phyloP scores from a whole-genome alignment of 306 rosid species.

The Macrotyloma uniflorum region DNA sequence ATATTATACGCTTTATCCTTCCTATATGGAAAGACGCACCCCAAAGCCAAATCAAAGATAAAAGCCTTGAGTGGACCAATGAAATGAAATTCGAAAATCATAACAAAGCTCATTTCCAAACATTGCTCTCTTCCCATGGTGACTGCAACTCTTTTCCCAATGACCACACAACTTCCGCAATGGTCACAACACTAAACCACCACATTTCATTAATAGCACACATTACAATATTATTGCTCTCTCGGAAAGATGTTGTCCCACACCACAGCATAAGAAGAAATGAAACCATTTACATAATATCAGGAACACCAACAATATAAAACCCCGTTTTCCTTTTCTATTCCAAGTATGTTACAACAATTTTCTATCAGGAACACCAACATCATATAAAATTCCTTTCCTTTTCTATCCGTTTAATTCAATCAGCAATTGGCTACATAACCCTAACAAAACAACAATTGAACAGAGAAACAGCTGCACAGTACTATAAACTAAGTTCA shows the following conservation, averaged over 20 bases:
- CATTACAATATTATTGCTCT: background rate
- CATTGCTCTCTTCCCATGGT: background rate
- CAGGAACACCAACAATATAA: background rate
- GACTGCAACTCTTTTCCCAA: constrained; percentile 1
- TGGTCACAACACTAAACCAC: background rate
- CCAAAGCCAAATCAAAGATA: too few species aligned
- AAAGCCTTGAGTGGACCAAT: background rate
- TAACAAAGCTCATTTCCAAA: background rate
- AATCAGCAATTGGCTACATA: constrained; percentile 48
- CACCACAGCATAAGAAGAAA: constrained; percentile 7
- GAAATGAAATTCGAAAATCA: background rate
- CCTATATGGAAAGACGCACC: too few species aligned
- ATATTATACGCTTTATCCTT: background rate
- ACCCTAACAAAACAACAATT: constrained; percentile 9
- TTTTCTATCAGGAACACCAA: background rate
- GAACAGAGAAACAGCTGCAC: constrained; percentile 51
- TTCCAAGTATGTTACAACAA: constrained; percentile 52
- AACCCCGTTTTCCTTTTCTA: background rate
- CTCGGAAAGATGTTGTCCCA: background rate
- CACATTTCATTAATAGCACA: constrained; percentile 17
- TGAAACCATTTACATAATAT: background rate
- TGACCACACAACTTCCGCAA: background rate
- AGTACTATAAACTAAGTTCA: constrained; percentile 66
- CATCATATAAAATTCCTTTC: background rate
- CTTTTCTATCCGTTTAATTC: constrained; percentile 36